A percentile compares a stretch with the other conserved stretches of the same genome.
These are phyloP conservation scores for Lasiosphaeria ovina DNA, from an alignment of 495 filamentous ascomycete genomes.

Conservation along the genomic window DNA sequence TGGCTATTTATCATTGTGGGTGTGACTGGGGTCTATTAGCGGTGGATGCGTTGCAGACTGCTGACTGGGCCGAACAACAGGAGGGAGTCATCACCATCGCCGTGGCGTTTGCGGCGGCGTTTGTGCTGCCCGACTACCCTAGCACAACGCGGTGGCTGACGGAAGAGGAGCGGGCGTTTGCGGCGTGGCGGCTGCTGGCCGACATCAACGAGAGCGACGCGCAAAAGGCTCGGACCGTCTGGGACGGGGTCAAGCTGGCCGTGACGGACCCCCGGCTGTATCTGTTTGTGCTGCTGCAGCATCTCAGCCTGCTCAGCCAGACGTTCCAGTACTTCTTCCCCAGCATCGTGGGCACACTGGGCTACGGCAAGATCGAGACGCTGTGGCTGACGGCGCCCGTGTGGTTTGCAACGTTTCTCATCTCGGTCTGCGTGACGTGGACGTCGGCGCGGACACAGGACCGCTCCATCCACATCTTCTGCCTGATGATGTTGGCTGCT, in stretches of 20 bases:
- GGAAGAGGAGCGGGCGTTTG: conserved; percentile 41
- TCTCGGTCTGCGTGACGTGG: conserved; percentile 38
- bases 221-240: conserved; percentile 26
- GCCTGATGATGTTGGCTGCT: conserved; percentile 44
- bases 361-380: conserved; percentile 49
- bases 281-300: conserved; percentile 46
- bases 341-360: conserved; percentile 52
- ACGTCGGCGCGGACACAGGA: conserved; percentile 41
- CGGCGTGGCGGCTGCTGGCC: conserved; percentile 39
- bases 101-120: conserved; percentile 35
- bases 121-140: conserved; percentile 46
- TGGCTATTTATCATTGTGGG: conserved; percentile 31
- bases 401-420: conserved; percentile 38
- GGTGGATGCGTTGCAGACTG: background rate
- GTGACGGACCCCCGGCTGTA: conserved; percentile 44
- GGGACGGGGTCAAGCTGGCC: conserved; percentile 39
- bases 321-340: conserved; percentile 56
- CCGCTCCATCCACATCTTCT: conserved; percentile 43
- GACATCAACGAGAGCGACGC: conserved; percentile 42
- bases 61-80: background rate
- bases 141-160: conserved; percentile 42
- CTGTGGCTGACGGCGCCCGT: conserved; percentile 54
- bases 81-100: conserved; percentile 43
- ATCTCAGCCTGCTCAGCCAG: conserved; percentile 40
- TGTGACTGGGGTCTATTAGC: background rate